phyloP scores from a whole-genome alignment of 1,139 yeast species.

The Maudiozyma humilis region DNA sequence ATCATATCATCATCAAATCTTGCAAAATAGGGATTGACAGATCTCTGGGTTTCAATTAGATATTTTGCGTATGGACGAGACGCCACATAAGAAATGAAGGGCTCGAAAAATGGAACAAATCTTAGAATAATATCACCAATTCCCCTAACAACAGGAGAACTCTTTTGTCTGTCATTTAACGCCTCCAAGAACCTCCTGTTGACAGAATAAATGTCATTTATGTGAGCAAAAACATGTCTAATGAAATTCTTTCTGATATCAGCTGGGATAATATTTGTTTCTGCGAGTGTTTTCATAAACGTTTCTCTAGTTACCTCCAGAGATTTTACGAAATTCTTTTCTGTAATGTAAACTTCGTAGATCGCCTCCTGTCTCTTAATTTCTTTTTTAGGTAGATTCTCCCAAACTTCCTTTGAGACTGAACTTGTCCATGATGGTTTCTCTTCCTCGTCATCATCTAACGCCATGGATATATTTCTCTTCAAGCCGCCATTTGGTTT shows the following conservation, averaged over 20 bases:
- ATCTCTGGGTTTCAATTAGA: slow-evolving; percentile 90
- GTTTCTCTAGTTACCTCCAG: slow-evolving; percentile 88
- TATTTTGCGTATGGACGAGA: slow-evolving; percentile 92
- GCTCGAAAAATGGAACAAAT: slow-evolving; percentile 78
- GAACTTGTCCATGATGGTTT: slow-evolving; percentile 93
- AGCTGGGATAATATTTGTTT: slow-evolving; percentile 79
- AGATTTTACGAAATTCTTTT: slow-evolving; percentile 90
- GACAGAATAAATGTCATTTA: slow-evolving; percentile 75
- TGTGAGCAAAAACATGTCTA: slow-evolving; percentile 84
- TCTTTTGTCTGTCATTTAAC: slow-evolving; percentile 78
- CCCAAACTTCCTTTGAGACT: slow-evolving; percentile 74
- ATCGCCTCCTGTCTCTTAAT: slow-evolving; percentile 92
- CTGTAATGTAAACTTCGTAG: slow-evolving; percentile 89
- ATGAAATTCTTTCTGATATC: slow-evolving; percentile 84
- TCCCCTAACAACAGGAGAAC: slow-evolving; percentile 74
- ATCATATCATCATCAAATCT: slow-evolving; percentile 88
- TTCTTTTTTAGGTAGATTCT: slow-evolving; percentile 72
- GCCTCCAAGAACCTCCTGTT: slow-evolving; percentile 85
- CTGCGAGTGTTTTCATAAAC: slow-evolving; percentile 85
- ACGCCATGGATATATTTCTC: slow-evolving; percentile 72
- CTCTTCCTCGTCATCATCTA: slow-evolving; percentile 68
- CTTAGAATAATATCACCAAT: slow-evolving; percentile 85
- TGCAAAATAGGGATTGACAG: slow-evolving; percentile 82
- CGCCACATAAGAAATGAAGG: slow-evolving; percentile 90
- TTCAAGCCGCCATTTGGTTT: slow-evolving; percentile 83